A percentile compares a stretch with the other conserved stretches of the same genome.
Evolutionary conservation across 2,329 filamentous ascomycete genomes (phyloP).

Genomic region (Diaporthe batatas): DNA sequence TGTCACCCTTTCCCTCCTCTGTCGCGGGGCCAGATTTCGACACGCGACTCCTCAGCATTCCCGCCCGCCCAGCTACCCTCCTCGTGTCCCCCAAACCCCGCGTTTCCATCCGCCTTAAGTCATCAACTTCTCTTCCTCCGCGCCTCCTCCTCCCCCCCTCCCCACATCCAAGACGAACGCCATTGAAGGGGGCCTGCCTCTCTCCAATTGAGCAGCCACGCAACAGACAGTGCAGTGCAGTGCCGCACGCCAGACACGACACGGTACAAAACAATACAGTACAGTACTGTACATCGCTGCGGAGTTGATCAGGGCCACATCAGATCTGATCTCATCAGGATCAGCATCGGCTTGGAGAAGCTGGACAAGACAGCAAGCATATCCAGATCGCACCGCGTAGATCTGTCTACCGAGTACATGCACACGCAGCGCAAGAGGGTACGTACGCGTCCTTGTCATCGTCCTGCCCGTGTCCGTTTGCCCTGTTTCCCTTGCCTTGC

Average conservation of each 20-base stretch:
- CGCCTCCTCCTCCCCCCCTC: slow-evolving; percentile 3
- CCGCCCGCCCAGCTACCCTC: slow-evolving; percentile 10
- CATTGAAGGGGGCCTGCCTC: slow-evolving; percentile 22
- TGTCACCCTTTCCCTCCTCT: slow-evolving; percentile 12
- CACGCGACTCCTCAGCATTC: slow-evolving; percentile 18
- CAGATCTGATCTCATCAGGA: no score
- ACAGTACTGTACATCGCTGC: slow-evolving; percentile 10
- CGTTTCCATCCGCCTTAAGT: slow-evolving; percentile 3
- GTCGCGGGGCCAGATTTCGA: slow-evolving; percentile 8
- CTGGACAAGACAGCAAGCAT: slow-evolving; percentile 1
- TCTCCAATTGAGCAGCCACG: slow-evolving; percentile 34
- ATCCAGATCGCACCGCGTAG: slow-evolving; percentile 18
- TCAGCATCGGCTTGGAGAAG: slow-evolving; percentile 37
- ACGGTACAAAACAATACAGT: neutral
- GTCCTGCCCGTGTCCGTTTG: neutral
- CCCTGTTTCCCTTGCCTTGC: neutral
- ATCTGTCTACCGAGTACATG: slow-evolving; percentile 1
- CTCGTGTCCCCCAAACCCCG: slow-evolving; percentile 20
- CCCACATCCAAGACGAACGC: slow-evolving; percentile 14
- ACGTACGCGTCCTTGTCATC: slow-evolving; percentile 20
- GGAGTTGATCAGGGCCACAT: neutral
- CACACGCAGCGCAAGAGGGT: slow-evolving; percentile 14
- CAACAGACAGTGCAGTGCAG: slow-evolving; percentile 7
- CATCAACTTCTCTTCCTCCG: slow-evolving; percentile 14
- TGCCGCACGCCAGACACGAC: neutral